Percentiles rank a stretch among this genome's conserved stretches.
Conservation (phyloP, 1,284 basidiomycete genomes). For the Vanrija pseudolonga region DNA sequence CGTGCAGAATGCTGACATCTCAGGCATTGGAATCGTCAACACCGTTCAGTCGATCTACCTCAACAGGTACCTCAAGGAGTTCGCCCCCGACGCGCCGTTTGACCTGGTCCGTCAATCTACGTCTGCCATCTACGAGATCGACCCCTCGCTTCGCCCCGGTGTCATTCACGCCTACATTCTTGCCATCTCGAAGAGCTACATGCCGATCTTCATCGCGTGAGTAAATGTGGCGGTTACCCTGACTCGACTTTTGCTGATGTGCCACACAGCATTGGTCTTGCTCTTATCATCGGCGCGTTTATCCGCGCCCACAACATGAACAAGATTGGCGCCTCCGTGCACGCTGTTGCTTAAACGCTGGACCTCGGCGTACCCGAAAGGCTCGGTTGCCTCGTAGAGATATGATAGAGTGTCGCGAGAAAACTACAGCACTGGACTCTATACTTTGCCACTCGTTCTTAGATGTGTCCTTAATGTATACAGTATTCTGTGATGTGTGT, state of each 20-base stretch:
- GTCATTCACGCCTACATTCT: conserved; percentile 52
- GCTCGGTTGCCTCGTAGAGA: not conserved
- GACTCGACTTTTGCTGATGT: too few species aligned
- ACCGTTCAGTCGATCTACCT: conserved; percentile 46
- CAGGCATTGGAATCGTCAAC: conserved; percentile 47
- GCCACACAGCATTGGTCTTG: conserved; percentile 35
- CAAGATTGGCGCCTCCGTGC: conserved; percentile 26
- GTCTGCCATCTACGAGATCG: conserved; percentile 32
- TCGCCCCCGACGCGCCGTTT: conserved; percentile 39
- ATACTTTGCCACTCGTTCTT: too few species aligned
- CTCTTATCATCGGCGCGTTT: conserved; percentile 42
- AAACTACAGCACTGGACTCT: too few species aligned
- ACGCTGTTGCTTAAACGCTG: conserved; percentile 8
- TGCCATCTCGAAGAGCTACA: conserved; percentile 48
- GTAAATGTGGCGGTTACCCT: too few species aligned
- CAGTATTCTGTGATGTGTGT: too few species aligned
- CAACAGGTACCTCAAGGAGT: conserved; percentile 27
- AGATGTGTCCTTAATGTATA: too few species aligned
- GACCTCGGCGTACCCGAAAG: not conserved
- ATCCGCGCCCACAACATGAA: conserved; percentile 50
- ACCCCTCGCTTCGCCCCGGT: conserved; percentile 32
- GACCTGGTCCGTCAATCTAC: conserved; percentile 36
- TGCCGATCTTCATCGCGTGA: conserved; percentile 49
- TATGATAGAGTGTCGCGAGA: too few species aligned
- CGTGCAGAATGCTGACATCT: too few species aligned